phyloP scores from a whole-genome alignment of 148 eudicot genomes.

The Amaranthus hypochondriacus region DNA sequence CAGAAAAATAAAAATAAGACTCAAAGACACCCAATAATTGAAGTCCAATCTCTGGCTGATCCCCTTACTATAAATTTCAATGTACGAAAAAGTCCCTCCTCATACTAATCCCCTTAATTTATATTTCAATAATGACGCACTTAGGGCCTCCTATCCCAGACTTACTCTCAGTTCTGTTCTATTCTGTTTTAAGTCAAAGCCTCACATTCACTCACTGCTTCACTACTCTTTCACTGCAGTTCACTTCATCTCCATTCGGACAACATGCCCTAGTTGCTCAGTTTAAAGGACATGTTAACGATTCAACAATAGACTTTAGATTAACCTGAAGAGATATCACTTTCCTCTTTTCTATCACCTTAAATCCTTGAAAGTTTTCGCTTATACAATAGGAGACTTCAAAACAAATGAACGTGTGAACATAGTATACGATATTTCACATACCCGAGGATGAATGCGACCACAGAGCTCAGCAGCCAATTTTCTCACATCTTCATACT shows the following conservation, averaged over 20 bases:
- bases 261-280: no score
- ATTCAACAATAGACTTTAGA: neutral
- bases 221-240: no score
- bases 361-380: neutral
- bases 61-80: neutral
- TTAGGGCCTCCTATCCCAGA: no score
- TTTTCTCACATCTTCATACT: conserved; percentile 74
- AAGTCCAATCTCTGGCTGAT: no score
- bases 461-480: conserved; percentile 91
- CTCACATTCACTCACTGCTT: no score
- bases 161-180: no score
- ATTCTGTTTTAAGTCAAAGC: no score
- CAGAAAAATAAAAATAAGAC: neutral
- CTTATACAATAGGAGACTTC: neutral
- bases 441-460: conserved; percentile 69
- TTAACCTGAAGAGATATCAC: neutral
- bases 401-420: neutral
- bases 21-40: neutral
- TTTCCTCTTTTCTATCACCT: neutral
- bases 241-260: no score
- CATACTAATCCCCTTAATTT: no score
- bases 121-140: no score
- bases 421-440: neutral
- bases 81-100: neutral
- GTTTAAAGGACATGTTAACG: neutral